phyloP scores from a whole-genome alignment of 2,329 filamentous ascomycete genomes.

The Trematosphaeria pertusa region DNA sequence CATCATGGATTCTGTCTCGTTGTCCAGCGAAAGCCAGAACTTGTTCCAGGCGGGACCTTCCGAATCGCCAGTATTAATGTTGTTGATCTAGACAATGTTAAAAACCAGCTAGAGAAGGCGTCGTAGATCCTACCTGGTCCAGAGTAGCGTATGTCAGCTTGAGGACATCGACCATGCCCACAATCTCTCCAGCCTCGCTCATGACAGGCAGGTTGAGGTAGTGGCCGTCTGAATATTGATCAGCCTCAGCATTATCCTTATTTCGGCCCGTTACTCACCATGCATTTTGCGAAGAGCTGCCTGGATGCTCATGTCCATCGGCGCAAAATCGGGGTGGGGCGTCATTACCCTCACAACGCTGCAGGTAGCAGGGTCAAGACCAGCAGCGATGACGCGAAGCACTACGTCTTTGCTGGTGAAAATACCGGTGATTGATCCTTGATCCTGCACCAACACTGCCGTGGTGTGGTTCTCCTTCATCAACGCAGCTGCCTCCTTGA shows the following conservation, averaged over 20 bases:
- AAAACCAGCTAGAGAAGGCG: conserved; percentile 8
- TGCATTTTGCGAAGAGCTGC: conserved; percentile 99
- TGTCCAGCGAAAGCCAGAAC: conserved; percentile 96
- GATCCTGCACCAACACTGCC: conserved; percentile 93
- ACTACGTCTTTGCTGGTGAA: conserved; percentile 99
- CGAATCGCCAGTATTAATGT: conserved; percentile 84
- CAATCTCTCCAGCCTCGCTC: conserved; percentile 96
- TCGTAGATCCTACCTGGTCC: conserved; percentile 72
- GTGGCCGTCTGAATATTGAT: conserved; percentile 76
- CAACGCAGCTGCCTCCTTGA: conserved; percentile 90
- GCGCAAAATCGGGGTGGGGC: conserved; percentile 96
- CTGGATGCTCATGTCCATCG: conserved; percentile 99
- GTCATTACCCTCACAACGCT: conserved; percentile 99
- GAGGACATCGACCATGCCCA: conserved; percentile 98
- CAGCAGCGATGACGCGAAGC: conserved; percentile 94
- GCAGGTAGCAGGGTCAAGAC: conserved; percentile 91
- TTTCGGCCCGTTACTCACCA: conserved; percentile 63
- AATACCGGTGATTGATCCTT: conserved; percentile 96
- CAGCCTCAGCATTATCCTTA: conserved; percentile 14
- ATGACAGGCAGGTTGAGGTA: conserved; percentile 98
- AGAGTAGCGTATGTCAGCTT: conserved; percentile 98
- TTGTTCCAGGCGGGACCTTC: conserved; percentile 99
- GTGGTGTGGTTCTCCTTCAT: conserved; percentile 99
- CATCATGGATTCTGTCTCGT: conserved; percentile 94
- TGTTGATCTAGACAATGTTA: conserved; percentile 69